phyloP scores from a whole-genome alignment of 352 stramenopile species.

The Aphanomyces invadans region DNA sequence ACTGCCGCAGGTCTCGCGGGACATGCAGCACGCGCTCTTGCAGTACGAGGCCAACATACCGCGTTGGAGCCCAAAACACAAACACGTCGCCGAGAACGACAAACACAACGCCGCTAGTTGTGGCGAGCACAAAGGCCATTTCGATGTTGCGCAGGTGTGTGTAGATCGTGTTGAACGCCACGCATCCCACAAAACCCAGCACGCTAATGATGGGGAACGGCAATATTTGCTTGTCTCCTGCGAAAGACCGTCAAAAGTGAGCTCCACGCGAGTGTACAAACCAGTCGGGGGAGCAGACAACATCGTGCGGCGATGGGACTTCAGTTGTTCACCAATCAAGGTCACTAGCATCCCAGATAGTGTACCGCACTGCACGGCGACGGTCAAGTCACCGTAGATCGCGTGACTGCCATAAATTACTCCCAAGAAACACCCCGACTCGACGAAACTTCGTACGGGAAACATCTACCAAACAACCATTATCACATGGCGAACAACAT shows the following conservation, averaged over 20 bases:
- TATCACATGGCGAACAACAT: not conserved
- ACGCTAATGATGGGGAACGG: conserved; percentile 75
- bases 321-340: conserved; percentile 67
- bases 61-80: conserved; percentile 75
- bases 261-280: too few relatives aligned
- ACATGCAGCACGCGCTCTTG: conserved; percentile 70
- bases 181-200: conserved; percentile 59
- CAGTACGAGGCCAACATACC: conserved; percentile 66
- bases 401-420: conserved; percentile 83
- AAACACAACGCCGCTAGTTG: conserved; percentile 66
- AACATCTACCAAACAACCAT: conserved; percentile 29
- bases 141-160: conserved; percentile 73
- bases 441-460: conserved; percentile 75
- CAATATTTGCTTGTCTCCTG: conserved; percentile 52
- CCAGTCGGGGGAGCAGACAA: too few relatives aligned
- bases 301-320: conserved; percentile 30
- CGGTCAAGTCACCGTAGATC: conserved; percentile 71
- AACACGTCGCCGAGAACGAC: conserved; percentile 75
- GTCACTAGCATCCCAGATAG: conserved; percentile 75
- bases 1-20: conserved; percentile 47
- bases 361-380: conserved; percentile 75
- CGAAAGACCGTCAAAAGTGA: too few relatives aligned
- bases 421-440: conserved; percentile 75
- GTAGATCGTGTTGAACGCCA: conserved; percentile 86
- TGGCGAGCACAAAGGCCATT: conserved; percentile 72